Percentiles rank a stretch among this genome's conserved stretches.
Evolutionary conservation across 805 yeast species (phyloP).

Genomic region (Yamadazyma laniorum): DNA sequence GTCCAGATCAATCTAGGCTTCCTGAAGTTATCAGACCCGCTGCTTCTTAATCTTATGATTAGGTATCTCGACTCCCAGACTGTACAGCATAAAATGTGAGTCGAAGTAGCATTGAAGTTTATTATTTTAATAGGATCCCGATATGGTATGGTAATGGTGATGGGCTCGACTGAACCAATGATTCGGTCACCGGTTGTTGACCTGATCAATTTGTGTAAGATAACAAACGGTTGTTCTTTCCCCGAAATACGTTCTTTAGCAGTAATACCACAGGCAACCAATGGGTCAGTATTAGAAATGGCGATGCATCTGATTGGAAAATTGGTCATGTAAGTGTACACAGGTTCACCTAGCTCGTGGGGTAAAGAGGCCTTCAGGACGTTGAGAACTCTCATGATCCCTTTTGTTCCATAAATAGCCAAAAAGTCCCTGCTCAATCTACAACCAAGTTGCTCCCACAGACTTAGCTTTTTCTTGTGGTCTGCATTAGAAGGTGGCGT

Average conservation of each 20-base stretch:
- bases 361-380: conserved; percentile 26
- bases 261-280: conserved; percentile 78
- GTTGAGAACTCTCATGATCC: conserved; percentile 66
- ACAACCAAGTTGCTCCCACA: conserved; percentile 63
- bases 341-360: conserved; percentile 52
- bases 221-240: conserved; percentile 73
- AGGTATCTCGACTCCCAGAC: conserved; percentile 76
- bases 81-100: conserved; percentile 72
- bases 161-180: conserved; percentile 47
- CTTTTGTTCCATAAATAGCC: conserved; percentile 70
- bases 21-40: conserved; percentile 34
- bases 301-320: conserved; percentile 81
- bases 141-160: conserved; percentile 79
- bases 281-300: conserved; percentile 59
- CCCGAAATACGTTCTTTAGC: conserved; percentile 70
- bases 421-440: conserved; percentile 56
- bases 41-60: conserved; percentile 64
- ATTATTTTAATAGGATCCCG: conserved; percentile 78
- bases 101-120: conserved; percentile 69
- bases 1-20: conserved; percentile 42
- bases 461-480: conserved; percentile 32
- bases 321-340: conserved; percentile 66
- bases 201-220: conserved; percentile 45
- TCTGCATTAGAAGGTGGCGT: conserved; percentile 22
- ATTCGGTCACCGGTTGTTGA: conserved; percentile 10